Conservation (phyloP, 2,329 filamentous ascomycete genomes). For the Penicillium sp. region DNA sequence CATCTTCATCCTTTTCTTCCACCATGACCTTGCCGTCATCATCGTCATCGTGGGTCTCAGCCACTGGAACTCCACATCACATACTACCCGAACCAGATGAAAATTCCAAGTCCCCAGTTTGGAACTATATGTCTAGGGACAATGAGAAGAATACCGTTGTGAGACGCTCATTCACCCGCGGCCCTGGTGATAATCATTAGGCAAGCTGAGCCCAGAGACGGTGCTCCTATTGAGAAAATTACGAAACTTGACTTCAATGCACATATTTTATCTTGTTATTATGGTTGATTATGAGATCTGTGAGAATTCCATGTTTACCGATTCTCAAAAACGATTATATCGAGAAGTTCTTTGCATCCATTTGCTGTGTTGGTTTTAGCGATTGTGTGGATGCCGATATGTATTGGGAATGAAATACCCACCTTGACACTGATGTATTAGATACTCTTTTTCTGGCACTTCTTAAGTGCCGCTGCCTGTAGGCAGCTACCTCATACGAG, state of each 20-base stretch:
- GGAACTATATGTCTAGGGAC: background rate
- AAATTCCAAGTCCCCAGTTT: background rate
- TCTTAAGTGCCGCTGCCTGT: background rate
- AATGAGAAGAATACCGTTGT: background rate
- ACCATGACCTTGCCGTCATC: background rate
- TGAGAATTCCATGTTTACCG: background rate
- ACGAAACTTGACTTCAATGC: conserved; percentile 2
- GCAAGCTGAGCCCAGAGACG: background rate
- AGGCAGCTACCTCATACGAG: too few species aligned
- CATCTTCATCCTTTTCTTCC: background rate
- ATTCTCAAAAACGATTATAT: background rate
- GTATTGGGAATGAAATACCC: background rate
- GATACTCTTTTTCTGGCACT: background rate
- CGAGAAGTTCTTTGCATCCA: background rate
- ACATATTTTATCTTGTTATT: background rate
- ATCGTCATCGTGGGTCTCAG: conserved; percentile 2
- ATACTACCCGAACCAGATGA: background rate
- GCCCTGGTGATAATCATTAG: background rate
- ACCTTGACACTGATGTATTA: too few species aligned
- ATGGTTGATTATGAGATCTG: background rate
- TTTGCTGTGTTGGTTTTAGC: background rate
- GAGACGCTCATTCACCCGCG: background rate
- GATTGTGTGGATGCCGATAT: background rate
- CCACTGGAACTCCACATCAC: background rate
- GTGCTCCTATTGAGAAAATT: background rate